Evolutionary conservation across 202 grass and related monocot genomes (phyloP).

Genomic region (Musa balbisiana): DNA sequence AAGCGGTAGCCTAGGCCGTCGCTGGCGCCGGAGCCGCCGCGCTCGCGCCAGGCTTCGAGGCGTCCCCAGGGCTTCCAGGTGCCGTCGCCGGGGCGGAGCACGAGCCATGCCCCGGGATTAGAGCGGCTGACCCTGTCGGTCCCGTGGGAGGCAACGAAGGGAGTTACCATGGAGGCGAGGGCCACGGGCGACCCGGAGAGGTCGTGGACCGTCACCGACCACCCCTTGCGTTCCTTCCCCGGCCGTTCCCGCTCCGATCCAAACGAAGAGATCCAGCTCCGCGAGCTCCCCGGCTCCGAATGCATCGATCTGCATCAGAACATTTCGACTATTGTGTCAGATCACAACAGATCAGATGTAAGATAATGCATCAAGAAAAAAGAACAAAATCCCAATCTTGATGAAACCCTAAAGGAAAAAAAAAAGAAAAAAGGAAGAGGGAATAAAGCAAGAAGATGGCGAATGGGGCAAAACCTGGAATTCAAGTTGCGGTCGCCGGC

Average conservation of each 20-base stretch:
- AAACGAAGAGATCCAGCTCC: slow-evolving; percentile 37
- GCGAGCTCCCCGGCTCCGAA: slow-evolving; percentile 24
- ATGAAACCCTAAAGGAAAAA: background rate
- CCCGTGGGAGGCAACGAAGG: slow-evolving; percentile 76
- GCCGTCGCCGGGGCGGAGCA: slow-evolving; percentile 68
- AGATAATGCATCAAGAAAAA: background rate
- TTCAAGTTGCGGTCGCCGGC: slow-evolving; percentile 52
- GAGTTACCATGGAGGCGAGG: slow-evolving; percentile 89
- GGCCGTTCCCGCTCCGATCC: slow-evolving; percentile 40
- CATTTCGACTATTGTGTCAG: background rate
- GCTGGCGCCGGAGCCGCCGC: slow-evolving; percentile 40
- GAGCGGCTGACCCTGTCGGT: slow-evolving; percentile 72
- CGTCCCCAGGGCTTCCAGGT: slow-evolving; percentile 89
- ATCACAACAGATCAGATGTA: background rate
- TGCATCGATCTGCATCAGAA: slow-evolving; percentile 40
- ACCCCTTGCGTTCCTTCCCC: slow-evolving; percentile 79
- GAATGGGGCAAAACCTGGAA: slow-evolving; percentile 28
- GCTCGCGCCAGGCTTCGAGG: slow-evolving; percentile 93
- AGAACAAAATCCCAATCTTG: background rate
- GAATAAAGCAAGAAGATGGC: background rate
- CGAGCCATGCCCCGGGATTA: slow-evolving; percentile 93
- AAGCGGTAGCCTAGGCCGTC: slow-evolving; percentile 85
- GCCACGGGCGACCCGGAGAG: slow-evolving; percentile 86
- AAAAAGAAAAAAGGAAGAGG: background rate
- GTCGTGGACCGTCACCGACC: slow-evolving; percentile 96